phyloP scores from a whole-genome alignment of 73 alveolate genomes.

The Stentor coeruleus region DNA sequence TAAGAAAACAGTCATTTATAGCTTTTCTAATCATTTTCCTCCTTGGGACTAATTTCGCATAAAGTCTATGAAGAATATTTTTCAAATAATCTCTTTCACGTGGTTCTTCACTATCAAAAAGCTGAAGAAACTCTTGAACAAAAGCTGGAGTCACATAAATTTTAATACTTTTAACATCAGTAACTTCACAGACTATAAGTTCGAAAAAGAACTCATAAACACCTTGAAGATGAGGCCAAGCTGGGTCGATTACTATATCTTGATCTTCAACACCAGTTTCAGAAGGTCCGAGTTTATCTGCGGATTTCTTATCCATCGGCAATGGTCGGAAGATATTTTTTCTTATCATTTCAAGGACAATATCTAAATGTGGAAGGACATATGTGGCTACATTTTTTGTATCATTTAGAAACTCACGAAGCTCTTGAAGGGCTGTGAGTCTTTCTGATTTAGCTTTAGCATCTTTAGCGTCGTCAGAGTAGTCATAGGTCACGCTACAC shows the following conservation, averaged over 20 bases:
- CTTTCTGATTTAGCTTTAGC: conserved; percentile 47
- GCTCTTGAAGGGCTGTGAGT: conserved; percentile 39
- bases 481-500: conserved; percentile 51
- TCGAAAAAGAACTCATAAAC: conserved; percentile 63
- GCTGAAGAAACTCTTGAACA: conserved; percentile 62
- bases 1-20: conserved; percentile 80
- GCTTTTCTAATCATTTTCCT: conserved; percentile 83
- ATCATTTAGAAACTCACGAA: neutral
- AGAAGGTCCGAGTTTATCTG: conserved; percentile 11
- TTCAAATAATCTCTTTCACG: conserved; percentile 74
- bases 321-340: conserved; percentile 88
- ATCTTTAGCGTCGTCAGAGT: conserved; percentile 83
- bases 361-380: conserved; percentile 71
- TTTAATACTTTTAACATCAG: conserved; percentile 59
- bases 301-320: conserved; percentile 31
- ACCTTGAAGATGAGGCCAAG: conserved; percentile 50
- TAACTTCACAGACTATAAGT: conserved; percentile 46
- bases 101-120: conserved; percentile 72
- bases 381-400: conserved; percentile 48
- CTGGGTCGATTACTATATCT: neutral
- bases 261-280: neutral
- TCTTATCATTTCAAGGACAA: conserved; percentile 79
- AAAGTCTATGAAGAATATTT: conserved; percentile 73
- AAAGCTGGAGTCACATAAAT: conserved; percentile 58
- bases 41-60: conserved; percentile 79